A percentile compares a stretch with the other conserved stretches of the same genome.
Conservation (phyloP, 352 stramenopile species). For the Peronosclerospora sorghi region DNA sequence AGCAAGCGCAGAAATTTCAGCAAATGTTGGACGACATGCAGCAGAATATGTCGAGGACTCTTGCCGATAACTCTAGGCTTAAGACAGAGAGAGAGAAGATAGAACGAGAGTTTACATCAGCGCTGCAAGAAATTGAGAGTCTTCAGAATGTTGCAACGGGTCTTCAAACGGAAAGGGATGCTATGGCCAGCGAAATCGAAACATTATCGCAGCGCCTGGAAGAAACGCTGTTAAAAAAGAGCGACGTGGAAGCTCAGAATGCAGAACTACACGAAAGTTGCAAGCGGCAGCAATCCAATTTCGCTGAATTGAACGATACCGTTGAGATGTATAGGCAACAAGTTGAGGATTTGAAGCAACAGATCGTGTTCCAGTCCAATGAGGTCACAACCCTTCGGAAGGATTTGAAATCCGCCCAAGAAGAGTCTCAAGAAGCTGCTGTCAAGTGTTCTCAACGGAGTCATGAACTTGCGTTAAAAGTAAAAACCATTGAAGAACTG, state of each 20-base stretch:
- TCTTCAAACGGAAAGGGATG: slow-evolving; percentile 13
- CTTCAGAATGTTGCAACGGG: slow-evolving; percentile 8
- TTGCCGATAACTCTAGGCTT: slow-evolving; percentile 8
- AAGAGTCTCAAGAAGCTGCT: slow-evolving; percentile 9
- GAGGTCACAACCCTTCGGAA: slow-evolving; percentile 11
- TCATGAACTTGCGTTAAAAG: slow-evolving; percentile 9
- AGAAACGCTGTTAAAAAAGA: slow-evolving; percentile 6
- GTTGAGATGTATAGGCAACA: slow-evolving; percentile 11
- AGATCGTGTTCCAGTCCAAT: slow-evolving; percentile 5
- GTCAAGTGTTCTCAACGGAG: slow-evolving; percentile 2
- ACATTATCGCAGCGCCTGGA: slow-evolving; percentile 7
- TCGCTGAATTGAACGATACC: slow-evolving; percentile 9
- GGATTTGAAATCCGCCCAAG: slow-evolving; percentile 11
- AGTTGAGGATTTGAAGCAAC: slow-evolving; percentile 12
- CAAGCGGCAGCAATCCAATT: slow-evolving; percentile 11
- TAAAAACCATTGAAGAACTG: slow-evolving; percentile 12
- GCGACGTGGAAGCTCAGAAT: slow-evolving; percentile 8
- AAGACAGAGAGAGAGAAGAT: slow-evolving; percentile 12
- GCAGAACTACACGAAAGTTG: slow-evolving; percentile 10
- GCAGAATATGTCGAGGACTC: slow-evolving; percentile 11
- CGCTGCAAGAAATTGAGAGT: slow-evolving; percentile 7
- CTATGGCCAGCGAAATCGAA: slow-evolving; percentile 11
- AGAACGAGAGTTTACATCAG: slow-evolving; percentile 6
- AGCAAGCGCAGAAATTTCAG: slow-evolving; percentile 22
- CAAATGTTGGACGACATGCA: slow-evolving; percentile 7